Percentiles rank a stretch among this genome's conserved stretches.
These are phyloP conservation scores for Saururus chinensis DNA, from an alignment of 164 flowering plant species.

Conservation along the genomic window DNA sequence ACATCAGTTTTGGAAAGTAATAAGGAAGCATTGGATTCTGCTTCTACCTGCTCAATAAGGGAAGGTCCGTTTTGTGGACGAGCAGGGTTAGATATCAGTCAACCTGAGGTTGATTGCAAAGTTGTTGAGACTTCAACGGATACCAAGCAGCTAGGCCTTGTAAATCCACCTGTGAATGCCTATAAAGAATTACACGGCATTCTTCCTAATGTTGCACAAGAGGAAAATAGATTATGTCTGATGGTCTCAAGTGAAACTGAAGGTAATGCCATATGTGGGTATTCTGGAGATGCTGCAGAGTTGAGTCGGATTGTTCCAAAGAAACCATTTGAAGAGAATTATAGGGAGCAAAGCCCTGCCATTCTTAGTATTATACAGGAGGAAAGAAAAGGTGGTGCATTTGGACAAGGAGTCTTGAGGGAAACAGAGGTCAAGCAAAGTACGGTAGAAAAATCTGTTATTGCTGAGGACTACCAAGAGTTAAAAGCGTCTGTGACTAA, in stretches of 20 bases:
- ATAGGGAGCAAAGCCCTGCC: too few relatives aligned
- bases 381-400: too few relatives aligned
- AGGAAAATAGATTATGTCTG: neutral
- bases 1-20: neutral
- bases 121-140: neutral
- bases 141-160: neutral
- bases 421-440: too few relatives aligned
- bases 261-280: neutral
- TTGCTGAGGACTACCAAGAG: too few relatives aligned
- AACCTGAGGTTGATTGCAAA: neutral
- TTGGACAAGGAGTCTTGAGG: too few relatives aligned
- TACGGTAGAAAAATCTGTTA: too few relatives aligned
- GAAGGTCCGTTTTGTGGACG: slow-evolving; percentile 4
- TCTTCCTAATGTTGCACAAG: neutral
- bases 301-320: neutral
- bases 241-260: neutral
- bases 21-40: neutral
- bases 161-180: neutral
- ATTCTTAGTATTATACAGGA: too few relatives aligned
- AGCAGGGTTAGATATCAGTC: neutral
- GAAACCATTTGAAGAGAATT: too few relatives aligned
- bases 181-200: neutral
- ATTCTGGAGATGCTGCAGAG: neutral
- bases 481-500: too few relatives aligned
- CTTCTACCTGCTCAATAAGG: neutral